These are phyloP conservation scores for Saussurea involucrata DNA, from an alignment of 129 eudicot species.

Conservation along the genomic window DNA sequence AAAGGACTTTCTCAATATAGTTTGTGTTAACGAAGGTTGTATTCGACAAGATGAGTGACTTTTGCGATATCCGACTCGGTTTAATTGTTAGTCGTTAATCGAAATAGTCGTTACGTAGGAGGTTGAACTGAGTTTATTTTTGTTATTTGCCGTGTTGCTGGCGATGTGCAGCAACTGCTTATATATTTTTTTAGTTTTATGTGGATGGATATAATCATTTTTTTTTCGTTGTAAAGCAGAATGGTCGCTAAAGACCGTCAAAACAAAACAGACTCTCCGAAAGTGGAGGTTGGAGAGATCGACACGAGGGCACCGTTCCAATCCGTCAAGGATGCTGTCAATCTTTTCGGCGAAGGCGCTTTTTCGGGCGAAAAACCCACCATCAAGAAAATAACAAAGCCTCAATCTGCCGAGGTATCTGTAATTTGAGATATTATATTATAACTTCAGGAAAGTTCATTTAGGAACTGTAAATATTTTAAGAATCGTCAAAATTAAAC, in stretches of 20 bases:
- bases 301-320: constrained; percentile 97
- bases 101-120: too few relatives aligned
- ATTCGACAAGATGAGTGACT: too few relatives aligned
- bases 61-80: background rate
- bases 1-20: background rate
- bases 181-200: background rate
- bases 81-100: too few relatives aligned
- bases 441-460: background rate
- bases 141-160: background rate
- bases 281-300: constrained; percentile 84
- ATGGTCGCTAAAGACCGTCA: constrained; percentile 71
- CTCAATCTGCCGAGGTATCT: constrained; percentile 82
- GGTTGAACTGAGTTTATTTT: too few relatives aligned
- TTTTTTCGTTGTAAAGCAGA: constrained; percentile 6
- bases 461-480: background rate
- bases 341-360: constrained; percentile 82
- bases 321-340: constrained; percentile 99
- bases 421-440: background rate
- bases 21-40: background rate
- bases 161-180: background rate
- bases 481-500: background rate
- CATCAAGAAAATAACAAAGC: constrained; percentile 60
- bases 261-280: constrained; percentile 56
- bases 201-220: background rate
- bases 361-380: constrained; percentile 69